phyloP scores from a whole-genome alignment of 139 green algal genomes.

The Chlamydomonas urium region DNA sequence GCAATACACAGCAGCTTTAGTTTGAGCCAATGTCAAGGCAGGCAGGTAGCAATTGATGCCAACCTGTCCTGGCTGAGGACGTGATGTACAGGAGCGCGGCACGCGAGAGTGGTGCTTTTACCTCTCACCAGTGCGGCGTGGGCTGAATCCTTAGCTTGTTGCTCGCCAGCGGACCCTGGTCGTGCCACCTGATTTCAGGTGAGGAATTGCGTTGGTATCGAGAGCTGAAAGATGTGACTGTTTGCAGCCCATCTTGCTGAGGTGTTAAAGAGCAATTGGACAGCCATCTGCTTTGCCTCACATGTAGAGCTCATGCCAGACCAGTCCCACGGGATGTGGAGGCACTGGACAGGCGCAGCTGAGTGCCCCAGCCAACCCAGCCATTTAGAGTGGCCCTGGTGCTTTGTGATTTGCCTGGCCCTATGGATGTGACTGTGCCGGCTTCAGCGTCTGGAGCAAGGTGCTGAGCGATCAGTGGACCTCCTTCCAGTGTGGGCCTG shows the following conservation, averaged over 20 bases:
- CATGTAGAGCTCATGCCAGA: slow-evolving; percentile 13
- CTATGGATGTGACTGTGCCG: no score
- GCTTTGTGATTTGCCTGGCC: no score
- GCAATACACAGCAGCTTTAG: no score
- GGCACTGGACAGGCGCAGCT: no score
- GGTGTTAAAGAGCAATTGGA: neutral
- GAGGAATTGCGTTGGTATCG: neutral
- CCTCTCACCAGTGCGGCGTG: neutral
- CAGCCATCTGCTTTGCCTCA: neutral
- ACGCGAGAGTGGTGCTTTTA: neutral
- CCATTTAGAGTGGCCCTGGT: no score
- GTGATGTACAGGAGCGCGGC: neutral
- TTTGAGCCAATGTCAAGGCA: no score
- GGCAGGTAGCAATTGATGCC: no score
- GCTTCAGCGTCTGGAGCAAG: no score
- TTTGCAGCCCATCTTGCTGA: neutral
- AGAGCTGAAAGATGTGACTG: neutral
- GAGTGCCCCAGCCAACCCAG: no score
- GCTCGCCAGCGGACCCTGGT: neutral
- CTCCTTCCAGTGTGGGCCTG: no score
- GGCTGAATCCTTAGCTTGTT: neutral
- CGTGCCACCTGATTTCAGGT: neutral
- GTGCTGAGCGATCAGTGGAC: no score
- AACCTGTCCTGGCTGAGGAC: neutral
- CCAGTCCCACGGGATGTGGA: no score